Conservation (phyloP, 2,329 filamentous ascomycete genomes). For the Fragosphaeria purpurea region DNA sequence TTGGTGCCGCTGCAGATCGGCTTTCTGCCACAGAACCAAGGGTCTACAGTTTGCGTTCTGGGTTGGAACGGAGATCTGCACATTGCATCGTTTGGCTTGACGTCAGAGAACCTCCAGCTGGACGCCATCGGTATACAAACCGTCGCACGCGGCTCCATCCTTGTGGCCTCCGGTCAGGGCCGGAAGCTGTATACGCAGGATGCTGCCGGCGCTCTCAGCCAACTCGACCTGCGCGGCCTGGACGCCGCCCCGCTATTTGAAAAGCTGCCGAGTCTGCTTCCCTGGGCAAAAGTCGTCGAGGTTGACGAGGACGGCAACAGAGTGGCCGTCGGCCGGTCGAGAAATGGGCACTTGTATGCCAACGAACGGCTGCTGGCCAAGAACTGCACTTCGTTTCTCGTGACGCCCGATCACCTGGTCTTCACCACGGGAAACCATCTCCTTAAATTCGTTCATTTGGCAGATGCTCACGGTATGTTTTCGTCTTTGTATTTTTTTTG, state of each 20-base stretch:
- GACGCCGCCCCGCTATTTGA: conserved; percentile 22
- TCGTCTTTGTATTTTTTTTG: neutral
- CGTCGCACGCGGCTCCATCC: conserved; percentile 18
- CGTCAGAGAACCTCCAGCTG: neutral
- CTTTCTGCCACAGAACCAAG: conserved; percentile 9
- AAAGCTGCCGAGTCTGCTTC: conserved; percentile 36
- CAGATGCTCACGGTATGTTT: conserved; percentile 49
- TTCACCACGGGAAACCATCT: conserved; percentile 89
- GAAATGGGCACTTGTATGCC: conserved; percentile 68
- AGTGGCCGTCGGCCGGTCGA: conserved; percentile 55
- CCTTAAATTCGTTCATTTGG: conserved; percentile 86
- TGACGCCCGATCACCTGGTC: conserved; percentile 74
- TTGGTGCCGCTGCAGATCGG: conserved; percentile 27
- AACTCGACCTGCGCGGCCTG: conserved; percentile 19
- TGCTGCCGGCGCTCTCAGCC: conserved; percentile 33
- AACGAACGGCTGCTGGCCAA: conserved; percentile 64
- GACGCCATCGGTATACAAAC: neutral
- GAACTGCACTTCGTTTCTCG: conserved; percentile 84
- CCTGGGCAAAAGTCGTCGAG: conserved; percentile 41
- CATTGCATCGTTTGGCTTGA: conserved; percentile 14
- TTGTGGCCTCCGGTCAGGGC: conserved; percentile 20
- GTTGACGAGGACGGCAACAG: conserved; percentile 20
- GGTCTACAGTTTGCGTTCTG: conserved; percentile 23
- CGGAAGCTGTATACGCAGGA: conserved; percentile 34
- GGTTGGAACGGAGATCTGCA: conserved; percentile 21